Evolutionary conservation across 73 alveolate genomes (phyloP).

Genomic region (Paramecium sexaurelia): DNA sequence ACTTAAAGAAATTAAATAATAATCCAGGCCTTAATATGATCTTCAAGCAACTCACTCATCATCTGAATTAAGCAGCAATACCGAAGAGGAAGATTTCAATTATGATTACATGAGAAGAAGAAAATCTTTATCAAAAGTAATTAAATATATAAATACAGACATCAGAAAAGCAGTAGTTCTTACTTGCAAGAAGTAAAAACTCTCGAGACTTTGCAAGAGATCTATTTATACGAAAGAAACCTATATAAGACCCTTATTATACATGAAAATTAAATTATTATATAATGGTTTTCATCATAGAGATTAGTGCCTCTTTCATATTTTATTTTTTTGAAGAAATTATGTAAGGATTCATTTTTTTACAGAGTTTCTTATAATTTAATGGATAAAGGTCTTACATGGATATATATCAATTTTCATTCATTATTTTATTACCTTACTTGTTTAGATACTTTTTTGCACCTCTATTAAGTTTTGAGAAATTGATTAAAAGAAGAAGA

Average conservation of each 20-base stretch:
- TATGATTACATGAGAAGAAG: conserved; percentile 13
- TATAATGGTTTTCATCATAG: conserved; percentile 29
- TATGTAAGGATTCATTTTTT: background rate
- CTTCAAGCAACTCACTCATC: background rate
- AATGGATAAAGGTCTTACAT: background rate
- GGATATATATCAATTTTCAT: background rate
- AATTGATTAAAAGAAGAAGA: conserved; percentile 12
- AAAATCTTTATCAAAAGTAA: conserved; percentile 1
- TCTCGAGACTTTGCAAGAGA: background rate
- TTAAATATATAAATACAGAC: background rate
- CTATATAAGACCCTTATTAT: background rate
- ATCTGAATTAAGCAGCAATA: conserved; percentile 1
- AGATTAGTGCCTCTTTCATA: conserved; percentile 14
- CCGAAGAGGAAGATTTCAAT: background rate
- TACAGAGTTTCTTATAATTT: background rate
- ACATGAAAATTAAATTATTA: background rate
- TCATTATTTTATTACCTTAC: background rate
- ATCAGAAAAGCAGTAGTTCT: background rate
- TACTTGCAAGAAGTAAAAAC: background rate
- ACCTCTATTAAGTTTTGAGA: background rate
- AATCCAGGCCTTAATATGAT: background rate
- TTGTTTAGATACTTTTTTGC: background rate
- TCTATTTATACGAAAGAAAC: background rate
- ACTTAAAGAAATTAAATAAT: background rate
- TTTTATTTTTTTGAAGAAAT: conserved; percentile 35